A percentile compares a stretch with the other conserved stretches of the same genome.
Conservation (phyloP, 2,329 filamentous ascomycete genomes). For the Alternaria sp. region DNA sequence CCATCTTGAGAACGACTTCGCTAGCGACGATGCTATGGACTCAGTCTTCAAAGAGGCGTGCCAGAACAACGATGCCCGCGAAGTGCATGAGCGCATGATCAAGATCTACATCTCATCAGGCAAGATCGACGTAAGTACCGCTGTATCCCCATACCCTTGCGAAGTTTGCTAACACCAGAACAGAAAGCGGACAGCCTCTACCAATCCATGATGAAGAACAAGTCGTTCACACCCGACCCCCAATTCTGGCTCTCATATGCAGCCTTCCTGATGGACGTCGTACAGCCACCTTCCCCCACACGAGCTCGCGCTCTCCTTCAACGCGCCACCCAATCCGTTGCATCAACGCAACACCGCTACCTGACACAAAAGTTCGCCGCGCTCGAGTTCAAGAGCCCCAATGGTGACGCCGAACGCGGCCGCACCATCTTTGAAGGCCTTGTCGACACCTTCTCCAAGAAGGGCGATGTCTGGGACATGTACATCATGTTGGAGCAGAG, state of each 20-base stretch:
- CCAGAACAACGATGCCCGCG: slow-evolving; percentile 89
- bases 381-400: slow-evolving; percentile 84
- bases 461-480: slow-evolving; percentile 91
- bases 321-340: slow-evolving; percentile 84
- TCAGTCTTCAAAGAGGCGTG: slow-evolving; percentile 90
- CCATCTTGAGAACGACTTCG: slow-evolving; percentile 92
- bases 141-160: slow-evolving; percentile 1
- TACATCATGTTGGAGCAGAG: slow-evolving; percentile 83
- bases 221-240: slow-evolving; percentile 74
- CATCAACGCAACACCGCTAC: slow-evolving; percentile 70
- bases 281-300: slow-evolving; percentile 72
- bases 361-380: slow-evolving; percentile 88
- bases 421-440: slow-evolving; percentile 94
- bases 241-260: slow-evolving; percentile 95
- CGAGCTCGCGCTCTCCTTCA: slow-evolving; percentile 79
- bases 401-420: slow-evolving; percentile 86
- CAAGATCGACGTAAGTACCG: slow-evolving; percentile 74
- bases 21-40: slow-evolving; percentile 80
- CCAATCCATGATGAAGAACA: slow-evolving; percentile 85
- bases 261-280: slow-evolving; percentile 82
- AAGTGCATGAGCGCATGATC: slow-evolving; percentile 85
- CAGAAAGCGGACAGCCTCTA: slow-evolving; percentile 90
- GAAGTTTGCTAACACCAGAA: slow-evolving; percentile 28
- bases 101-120: slow-evolving; percentile 95
- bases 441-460: slow-evolving; percentile 83